Evolutionary conservation across 2,329 filamentous ascomycete genomes (phyloP).

Genomic region (Lizonia empirigonia): DNA sequence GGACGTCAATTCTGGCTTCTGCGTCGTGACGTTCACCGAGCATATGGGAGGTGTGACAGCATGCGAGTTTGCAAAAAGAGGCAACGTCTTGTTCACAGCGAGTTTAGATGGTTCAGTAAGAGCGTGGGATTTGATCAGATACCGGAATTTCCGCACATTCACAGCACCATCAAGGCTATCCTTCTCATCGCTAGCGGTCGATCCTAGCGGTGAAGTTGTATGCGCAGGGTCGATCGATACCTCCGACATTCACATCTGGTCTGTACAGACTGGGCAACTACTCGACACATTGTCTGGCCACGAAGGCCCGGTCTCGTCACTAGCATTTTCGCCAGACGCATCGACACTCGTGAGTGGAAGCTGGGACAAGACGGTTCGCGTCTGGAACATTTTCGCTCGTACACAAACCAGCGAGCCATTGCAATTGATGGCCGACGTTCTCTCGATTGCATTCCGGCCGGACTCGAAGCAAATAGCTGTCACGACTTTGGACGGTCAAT

Average conservation of each 20-base stretch:
- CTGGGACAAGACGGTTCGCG: slow-evolving; percentile 93
- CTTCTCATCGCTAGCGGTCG: slow-evolving; percentile 94
- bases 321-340: slow-evolving; percentile 89
- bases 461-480: slow-evolving; percentile 91
- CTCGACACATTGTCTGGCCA: slow-evolving; percentile 90
- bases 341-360: slow-evolving; percentile 85
- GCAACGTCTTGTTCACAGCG: slow-evolving; percentile 93
- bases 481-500: slow-evolving; percentile 88
- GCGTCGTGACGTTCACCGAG: slow-evolving; percentile 96
- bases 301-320: slow-evolving; percentile 86
- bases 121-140: slow-evolving; percentile 95
- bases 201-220: slow-evolving; percentile 94
- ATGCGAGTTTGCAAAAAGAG: slow-evolving; percentile 92
- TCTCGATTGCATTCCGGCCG: slow-evolving; percentile 84
- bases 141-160: slow-evolving; percentile 96
- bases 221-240: slow-evolving; percentile 94
- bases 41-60: slow-evolving; percentile 93
- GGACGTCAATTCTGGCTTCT: slow-evolving; percentile 96
- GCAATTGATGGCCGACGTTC: slow-evolving; percentile 87
- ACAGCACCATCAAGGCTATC: slow-evolving; percentile 89
- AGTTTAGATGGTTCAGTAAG: slow-evolving; percentile 92
- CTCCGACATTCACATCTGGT: slow-evolving; percentile 98
- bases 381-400: slow-evolving; percentile 94
- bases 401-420: slow-evolving; percentile 95
- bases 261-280: slow-evolving; percentile 94